Base-by-base conservation (phyloP, 2,329 filamentous ascomycete species). In the Hortaea werneckii region DNA sequence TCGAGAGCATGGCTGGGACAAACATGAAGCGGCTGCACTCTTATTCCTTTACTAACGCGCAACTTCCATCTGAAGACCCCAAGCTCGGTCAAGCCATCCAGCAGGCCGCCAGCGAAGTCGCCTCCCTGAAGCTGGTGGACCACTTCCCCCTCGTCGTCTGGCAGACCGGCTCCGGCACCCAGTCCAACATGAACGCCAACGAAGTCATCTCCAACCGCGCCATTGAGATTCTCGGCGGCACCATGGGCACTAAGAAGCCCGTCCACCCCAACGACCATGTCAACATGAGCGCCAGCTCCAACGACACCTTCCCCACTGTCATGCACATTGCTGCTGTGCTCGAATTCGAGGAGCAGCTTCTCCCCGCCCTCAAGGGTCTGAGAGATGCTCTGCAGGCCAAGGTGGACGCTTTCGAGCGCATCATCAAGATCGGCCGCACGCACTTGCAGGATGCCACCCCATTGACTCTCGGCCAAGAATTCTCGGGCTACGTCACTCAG, bases 101-200 rank as follows among this genome's bases (percentile, higher is more conserved):
- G 73, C 81, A 95, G 74, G 92, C 92, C 48, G 88, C 92, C 54
- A 78, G 82, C 53, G 92, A 98, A 74, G 90, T 98, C 37, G 89
- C 90, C 47, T 83, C 86, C 54, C 81, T 92, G 64, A 94, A 95
- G 78, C 83, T 96, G 60, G 69, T 94, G 62, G 89, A 95, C 69
- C 90, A 96, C 76, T 96, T 98, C 74, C 92, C 92, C 55, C 85
- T 96, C 50, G 90, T 96, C 47, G 90, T 98, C 64, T 98, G 92
- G 92, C 92, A 98, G 76, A 98, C 92, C 45, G 92, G 92, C 54
- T 96, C 92, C 42, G 92, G 92, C 65, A 96, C 92, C 29, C 92
- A 96, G 76, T 95, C 89, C 68, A 96, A 95, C 80, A 96, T 96
- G 92, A 98, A 98, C 74, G 89, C 90, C 66, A 98, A 98, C 75